These are phyloP conservation scores for Trichoderma atroviride DNA, from an alignment of 2,329 filamentous ascomycete genomes.

Conservation along the genomic window DNA sequence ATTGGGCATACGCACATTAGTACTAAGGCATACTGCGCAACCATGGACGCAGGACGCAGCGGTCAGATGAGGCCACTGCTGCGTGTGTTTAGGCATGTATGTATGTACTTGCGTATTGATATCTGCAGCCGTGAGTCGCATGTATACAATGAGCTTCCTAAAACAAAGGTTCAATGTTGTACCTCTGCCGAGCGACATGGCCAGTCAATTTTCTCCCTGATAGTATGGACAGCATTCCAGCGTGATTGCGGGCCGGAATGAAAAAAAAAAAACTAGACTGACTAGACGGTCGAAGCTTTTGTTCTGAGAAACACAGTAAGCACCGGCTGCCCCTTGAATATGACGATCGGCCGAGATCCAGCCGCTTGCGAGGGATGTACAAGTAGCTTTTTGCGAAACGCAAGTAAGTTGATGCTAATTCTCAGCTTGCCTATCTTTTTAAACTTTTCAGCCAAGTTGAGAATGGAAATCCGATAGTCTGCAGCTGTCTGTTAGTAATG, in stretches of 20 bases:
- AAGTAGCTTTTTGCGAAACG: not conserved
- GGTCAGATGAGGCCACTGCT: slow-evolving; percentile 24
- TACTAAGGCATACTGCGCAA: not conserved
- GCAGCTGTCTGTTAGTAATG: not conserved
- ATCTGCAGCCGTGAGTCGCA: slow-evolving; percentile 5
- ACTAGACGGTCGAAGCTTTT: not conserved
- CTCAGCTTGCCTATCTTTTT: not conserved
- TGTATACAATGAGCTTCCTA: slow-evolving; percentile 10
- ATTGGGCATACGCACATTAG: slow-evolving; percentile 4
- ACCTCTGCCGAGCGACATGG: slow-evolving; percentile 19
- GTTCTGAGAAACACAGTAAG: not conserved
- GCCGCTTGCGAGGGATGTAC: not conserved
- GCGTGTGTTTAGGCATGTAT: too few species aligned
- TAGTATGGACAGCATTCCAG: not conserved
- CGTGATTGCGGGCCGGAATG: not conserved
- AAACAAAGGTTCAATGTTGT: not conserved
- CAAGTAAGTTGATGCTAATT: not conserved
- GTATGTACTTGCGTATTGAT: not conserved
- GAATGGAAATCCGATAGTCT: not conserved
- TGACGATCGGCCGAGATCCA: slow-evolving; percentile 17
- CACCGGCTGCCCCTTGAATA: slow-evolving; percentile 13
- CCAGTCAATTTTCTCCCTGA: not conserved
- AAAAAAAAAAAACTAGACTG: not conserved
- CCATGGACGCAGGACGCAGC: slow-evolving; percentile 13
- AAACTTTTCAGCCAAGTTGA: not conserved